A percentile compares a stretch with the other conserved stretches of the same genome.
phyloP scores from a whole-genome alignment of 805 yeast species.

The Dipodascus albidus region DNA sequence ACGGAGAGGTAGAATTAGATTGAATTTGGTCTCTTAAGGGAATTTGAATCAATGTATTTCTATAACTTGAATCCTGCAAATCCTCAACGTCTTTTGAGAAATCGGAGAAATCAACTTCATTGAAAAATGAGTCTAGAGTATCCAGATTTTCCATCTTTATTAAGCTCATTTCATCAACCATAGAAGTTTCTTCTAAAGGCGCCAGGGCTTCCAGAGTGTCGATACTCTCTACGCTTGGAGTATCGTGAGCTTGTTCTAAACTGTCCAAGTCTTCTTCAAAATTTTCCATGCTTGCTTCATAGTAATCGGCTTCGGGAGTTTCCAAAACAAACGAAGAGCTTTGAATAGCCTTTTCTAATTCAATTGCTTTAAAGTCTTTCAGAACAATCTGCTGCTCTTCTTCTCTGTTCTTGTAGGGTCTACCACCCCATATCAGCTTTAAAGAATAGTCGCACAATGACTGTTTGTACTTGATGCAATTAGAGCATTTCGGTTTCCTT shows the following conservation, averaged over 20 bases:
- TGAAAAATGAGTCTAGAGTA: background rate
- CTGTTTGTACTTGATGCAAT: slow-evolving; percentile 36
- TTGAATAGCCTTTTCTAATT: background rate
- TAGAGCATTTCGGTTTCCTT: slow-evolving; percentile 46
- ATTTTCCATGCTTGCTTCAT: background rate
- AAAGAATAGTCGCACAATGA: slow-evolving; percentile 50
- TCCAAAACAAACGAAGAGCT: background rate
- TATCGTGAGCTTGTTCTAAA: background rate
- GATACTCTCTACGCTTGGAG: background rate
- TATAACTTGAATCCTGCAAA: background rate
- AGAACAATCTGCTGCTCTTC: slow-evolving; percentile 11
- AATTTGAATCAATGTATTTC: background rate
- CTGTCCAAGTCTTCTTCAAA: background rate
- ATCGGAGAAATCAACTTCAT: background rate
- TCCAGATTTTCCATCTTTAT: background rate
- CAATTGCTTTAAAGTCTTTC: background rate
- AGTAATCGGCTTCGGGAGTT: background rate
- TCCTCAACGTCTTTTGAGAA: background rate
- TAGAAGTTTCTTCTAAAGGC: background rate
- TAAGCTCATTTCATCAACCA: background rate
- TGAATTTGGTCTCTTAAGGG: background rate
- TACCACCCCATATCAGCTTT: slow-evolving; percentile 63
- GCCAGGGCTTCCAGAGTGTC: background rate
- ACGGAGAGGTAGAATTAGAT: slow-evolving; percentile 1
- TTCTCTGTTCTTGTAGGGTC: slow-evolving; percentile 43